Evolutionary conservation across 176 grass and related monocot genomes (phyloP), one percentile per base, ranked within the genome.

Genomic region (Guadua angustifolia): DNA sequence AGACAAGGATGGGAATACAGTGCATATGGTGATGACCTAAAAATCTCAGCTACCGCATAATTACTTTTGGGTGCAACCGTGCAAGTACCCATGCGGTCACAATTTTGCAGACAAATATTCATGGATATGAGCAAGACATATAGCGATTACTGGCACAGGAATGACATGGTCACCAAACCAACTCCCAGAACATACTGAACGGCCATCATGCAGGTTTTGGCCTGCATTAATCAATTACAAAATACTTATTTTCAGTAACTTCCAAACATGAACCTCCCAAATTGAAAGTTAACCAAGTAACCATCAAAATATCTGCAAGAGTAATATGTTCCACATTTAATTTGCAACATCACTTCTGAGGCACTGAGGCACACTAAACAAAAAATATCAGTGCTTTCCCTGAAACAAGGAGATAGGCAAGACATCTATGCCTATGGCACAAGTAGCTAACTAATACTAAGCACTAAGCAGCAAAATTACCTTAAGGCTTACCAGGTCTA

Each of bases 261-360:
- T 80, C 19, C 33, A 53, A 62, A 62, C 13, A 29, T 62, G 59
- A 80, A 71, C 18, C 13, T 36, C 70, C 46, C 70, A 26, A 74
- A 40, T 17, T 64, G 46, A 51, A 64, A 65, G 21, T 22, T 24
- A 39, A 81, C 15, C 50, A 69, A 69, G 49, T 55, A 81, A 12
- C 25, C 55, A 56, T 73, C 43, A 32, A 74, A 83, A 74, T 49
- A 83, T 55, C 32, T 7, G 8, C 12, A 53, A 77, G 66, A 3
- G 33, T 69, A 39, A 42, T 16, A 53, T 66, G 9, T 66, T 36
- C 43, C 15, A 9, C 75, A 65, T 59, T 36, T 50, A 50, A 11
- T 72, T 74, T 74, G 56, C 81, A 64, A 43, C 53, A 83, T 50
- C 6, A 38, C 46, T 82, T 82, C 22, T 45, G 58, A 26, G 53